Conservation (phyloP, 2,329 filamentous ascomycete genomes). For the Nigrospora oryzae region DNA sequence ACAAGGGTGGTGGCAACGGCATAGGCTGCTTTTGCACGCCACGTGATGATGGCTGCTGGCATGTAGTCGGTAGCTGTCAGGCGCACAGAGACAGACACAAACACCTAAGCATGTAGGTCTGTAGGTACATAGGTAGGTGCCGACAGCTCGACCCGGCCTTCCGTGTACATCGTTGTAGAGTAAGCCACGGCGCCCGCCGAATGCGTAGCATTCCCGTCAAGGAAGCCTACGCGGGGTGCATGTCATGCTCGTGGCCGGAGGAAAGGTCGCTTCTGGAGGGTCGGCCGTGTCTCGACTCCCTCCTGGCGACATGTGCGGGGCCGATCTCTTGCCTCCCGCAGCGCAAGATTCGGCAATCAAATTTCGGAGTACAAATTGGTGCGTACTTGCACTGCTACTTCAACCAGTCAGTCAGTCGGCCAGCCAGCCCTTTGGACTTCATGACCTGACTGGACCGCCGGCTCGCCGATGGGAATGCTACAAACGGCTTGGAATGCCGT, state of each 20-base stretch:
- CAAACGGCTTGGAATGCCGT: background rate
- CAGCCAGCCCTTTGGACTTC: background rate
- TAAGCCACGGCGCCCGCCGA: no score
- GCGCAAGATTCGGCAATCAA: slow-evolving; percentile 19
- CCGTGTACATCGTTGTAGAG: background rate
- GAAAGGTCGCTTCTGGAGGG: background rate
- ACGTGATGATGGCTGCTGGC: no score
- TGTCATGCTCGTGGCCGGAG: slow-evolving; percentile 6
- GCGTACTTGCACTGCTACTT: no score
- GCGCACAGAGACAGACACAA: background rate
- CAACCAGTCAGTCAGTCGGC: no score
- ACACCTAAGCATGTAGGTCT: background rate
- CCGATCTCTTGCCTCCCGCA: slow-evolving; percentile 14
- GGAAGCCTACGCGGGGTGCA: background rate
- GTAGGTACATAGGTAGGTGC: background rate
- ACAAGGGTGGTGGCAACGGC: no score
- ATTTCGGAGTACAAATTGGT: slow-evolving; percentile 3
- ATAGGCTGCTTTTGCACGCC: no score
- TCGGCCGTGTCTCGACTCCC: slow-evolving; percentile 1
- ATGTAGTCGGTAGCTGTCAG: no score
- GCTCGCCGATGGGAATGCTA: background rate
- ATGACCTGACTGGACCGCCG: background rate
- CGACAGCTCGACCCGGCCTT: background rate
- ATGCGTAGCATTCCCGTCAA: background rate
- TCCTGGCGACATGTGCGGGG: slow-evolving; percentile 11